phyloP scores from a whole-genome alignment of 148 eudicot species.

The Rhododendron simsii region DNA sequence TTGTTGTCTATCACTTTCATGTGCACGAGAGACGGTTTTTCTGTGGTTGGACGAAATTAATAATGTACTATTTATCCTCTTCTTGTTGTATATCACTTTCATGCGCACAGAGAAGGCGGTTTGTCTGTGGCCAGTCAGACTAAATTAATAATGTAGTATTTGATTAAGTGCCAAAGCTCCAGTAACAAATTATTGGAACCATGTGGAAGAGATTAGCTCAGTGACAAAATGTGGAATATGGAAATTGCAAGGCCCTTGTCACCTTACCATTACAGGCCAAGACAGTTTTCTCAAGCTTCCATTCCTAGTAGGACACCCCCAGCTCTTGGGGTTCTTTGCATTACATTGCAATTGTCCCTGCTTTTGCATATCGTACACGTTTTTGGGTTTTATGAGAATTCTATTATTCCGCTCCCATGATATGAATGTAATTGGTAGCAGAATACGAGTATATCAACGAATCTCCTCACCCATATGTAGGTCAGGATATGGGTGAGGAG shows the following conservation, averaged over 20 bases:
- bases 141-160: not conserved
- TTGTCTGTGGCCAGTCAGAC: too few species aligned
- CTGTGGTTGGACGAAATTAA: too few species aligned
- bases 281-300: not conserved
- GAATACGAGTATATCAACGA: too few species aligned
- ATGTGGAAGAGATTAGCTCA: not conserved
- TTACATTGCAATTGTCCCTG: not conserved
- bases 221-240: not conserved
- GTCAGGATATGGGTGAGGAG: too few species aligned
- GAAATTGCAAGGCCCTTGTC: not conserved
- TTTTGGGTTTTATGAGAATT: not conserved
- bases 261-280: not conserved
- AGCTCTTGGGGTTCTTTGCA: not conserved
- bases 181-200: not conserved
- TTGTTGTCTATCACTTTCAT: too few species aligned
- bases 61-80: too few species aligned
- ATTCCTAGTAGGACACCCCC: not conserved
- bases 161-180: not conserved
- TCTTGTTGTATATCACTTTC: too few species aligned
- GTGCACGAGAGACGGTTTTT: too few species aligned
- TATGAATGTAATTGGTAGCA: not conserved
- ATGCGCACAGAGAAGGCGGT: too few species aligned
- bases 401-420: not conserved
- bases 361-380: not conserved
- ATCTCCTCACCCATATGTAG: too few species aligned